Percentiles rank a stretch among this genome's conserved stretches.
phyloP scores from a whole-genome alignment of 2,329 filamentous ascomycete genomes.

The Epichloe amarillans region DNA sequence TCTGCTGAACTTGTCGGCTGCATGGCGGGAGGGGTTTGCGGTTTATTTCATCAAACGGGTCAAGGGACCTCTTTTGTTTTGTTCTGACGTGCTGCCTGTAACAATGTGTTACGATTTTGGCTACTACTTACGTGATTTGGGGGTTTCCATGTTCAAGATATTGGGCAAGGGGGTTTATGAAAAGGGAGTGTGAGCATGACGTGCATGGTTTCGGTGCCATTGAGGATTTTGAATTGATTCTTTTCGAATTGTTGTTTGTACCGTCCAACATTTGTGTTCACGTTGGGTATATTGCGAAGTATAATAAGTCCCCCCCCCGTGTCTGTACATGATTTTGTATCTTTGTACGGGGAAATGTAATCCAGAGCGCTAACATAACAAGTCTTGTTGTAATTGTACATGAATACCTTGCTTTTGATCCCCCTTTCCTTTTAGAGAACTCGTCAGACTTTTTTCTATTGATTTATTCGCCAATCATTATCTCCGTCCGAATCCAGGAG shows the following conservation, averaged over 20 bases:
- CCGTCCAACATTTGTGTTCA: too few relatives aligned
- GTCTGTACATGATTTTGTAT: neutral
- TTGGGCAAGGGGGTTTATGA: conserved; percentile 1
- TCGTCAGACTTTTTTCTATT: neutral
- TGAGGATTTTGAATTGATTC: too few relatives aligned
- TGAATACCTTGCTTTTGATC: neutral
- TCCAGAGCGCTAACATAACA: neutral
- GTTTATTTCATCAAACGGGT: neutral
- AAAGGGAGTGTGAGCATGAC: neutral
- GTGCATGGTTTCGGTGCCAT: neutral
- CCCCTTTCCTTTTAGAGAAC: neutral
- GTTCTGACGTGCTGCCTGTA: too few relatives aligned
- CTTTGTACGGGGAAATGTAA: neutral
- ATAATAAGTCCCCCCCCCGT: too few relatives aligned
- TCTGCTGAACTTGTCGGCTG: neutral
- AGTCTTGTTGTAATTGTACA: neutral
- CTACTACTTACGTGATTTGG: neutral
- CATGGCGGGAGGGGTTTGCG: conserved; percentile 1
- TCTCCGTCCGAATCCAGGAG: conserved; percentile 28
- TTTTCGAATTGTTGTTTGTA: too few relatives aligned
- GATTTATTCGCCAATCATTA: neutral
- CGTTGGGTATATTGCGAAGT: too few relatives aligned
- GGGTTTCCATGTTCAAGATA: neutral
- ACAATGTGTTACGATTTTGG: too few relatives aligned
- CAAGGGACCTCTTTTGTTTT: too few relatives aligned